Percentiles rank a stretch among this genome's conserved stretches.
These are phyloP conservation scores for Penicillium sp. DNA, from an alignment of 2,329 filamentous ascomycete species.

Conservation along the genomic window DNA sequence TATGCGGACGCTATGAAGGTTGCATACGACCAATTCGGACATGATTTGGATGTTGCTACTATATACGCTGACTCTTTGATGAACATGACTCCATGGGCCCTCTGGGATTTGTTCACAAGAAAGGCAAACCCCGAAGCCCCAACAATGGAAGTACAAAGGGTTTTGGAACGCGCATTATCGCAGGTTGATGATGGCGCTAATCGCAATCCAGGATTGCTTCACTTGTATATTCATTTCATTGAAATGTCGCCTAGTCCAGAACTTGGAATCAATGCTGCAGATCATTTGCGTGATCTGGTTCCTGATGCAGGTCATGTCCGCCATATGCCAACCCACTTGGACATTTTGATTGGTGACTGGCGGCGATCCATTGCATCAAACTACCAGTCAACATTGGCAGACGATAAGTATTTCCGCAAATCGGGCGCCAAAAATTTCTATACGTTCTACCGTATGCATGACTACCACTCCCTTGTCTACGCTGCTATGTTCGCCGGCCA, in stretches of 20 bases:
- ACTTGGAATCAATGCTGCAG: constrained; percentile 58
- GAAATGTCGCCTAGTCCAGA: constrained; percentile 72
- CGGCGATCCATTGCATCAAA: constrained; percentile 65
- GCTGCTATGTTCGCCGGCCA: constrained; percentile 74
- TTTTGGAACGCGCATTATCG: constrained; percentile 60
- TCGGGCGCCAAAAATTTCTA: constrained; percentile 69
- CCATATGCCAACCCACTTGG: constrained; percentile 75
- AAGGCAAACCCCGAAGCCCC: constrained; percentile 55
- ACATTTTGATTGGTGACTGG: constrained; percentile 71
- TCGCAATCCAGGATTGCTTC: constrained; percentile 67
- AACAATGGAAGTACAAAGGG: constrained; percentile 57
- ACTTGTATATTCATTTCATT: constrained; percentile 74
- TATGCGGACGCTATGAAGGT: constrained; percentile 63
- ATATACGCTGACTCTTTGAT: constrained; percentile 66
- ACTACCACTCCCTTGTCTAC: constrained; percentile 73
- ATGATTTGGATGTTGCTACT: constrained; percentile 62
- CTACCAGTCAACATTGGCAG: constrained; percentile 62
- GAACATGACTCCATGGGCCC: constrained; percentile 64
- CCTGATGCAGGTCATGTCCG: constrained; percentile 68
- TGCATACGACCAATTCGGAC: constrained; percentile 53
- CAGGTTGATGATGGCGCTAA: constrained; percentile 49
- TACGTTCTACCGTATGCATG: constrained; percentile 69
- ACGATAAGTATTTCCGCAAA: constrained; percentile 62
- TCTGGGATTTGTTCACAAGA: constrained; percentile 63
- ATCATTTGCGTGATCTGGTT: constrained; percentile 64